Evolutionary conservation across 345 rosid species (phyloP), one percentile per base, ranked within the genome.

Genomic region (Linum lewisii): DNA sequence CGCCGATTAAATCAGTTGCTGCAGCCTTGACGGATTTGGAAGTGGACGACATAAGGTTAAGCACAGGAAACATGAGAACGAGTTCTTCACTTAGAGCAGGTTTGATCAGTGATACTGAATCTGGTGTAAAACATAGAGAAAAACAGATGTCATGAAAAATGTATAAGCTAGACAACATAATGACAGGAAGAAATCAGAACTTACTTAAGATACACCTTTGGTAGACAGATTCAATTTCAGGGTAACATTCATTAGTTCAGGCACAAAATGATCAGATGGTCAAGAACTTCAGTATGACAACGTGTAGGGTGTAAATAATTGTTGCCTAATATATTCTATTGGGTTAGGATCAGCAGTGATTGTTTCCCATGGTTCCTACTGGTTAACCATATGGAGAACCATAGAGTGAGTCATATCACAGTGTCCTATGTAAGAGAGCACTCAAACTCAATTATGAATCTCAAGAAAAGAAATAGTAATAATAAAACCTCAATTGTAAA

Each of bases 11-110:
- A 70, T 86, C 86, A 78, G 72, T 73, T 62, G 95, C 90, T 47
- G 72, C 77, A 72, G 72, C 83, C 78, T 88, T 91, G 62, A 88
- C 71, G 71, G 83, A 77, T 73, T 72, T 82, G 72, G 96, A 91
- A 63, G 95, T 83, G 57, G 90, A 83, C 20, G 96, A 88, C 81
- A 91, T 71, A 59, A 91, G 85, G 63, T 70, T 73, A 65, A 87
- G 73, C 60, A 73, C 69, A 62, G 95, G 98, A 76, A 82, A 85
- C 71, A 79, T 71, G 61, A 88, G 67, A 59, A 91, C 72, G 42
- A 87, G 83, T 74, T 91, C 98, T 64, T 79, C 87, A 49, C 72
- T 62, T 61, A 80, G 63, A 62, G 58, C 59, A 60, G 53, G 63
- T 63, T 71, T 71, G 69, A 68, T 68, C 66, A 58, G 67, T 60